Base-by-base conservation (phyloP, 2,329 filamentous ascomycete genomes). In the Aspergillus ruber region DNA sequence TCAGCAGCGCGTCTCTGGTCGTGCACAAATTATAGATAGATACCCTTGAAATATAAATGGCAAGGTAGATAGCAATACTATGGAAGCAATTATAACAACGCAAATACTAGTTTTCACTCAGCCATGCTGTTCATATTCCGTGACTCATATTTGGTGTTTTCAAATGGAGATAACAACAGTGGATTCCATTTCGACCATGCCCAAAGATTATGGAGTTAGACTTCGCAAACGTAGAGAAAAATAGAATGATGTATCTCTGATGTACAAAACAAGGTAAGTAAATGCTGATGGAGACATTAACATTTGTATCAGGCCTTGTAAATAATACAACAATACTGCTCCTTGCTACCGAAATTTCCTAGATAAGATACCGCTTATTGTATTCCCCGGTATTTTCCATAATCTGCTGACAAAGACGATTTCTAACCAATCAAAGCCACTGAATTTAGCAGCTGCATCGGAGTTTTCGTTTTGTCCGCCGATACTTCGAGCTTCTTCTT, bases 401-500 rank as follows among this genome's bases (percentile, higher is more conserved):
- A 3, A 8, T 42, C 12, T 42, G 45, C 40, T 47, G 42, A 55
- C 44, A 47, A 50, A 51, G 50, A 20, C 20, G 4, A 2, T 4
- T 3, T 5, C 3, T 38, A 18, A 43, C 55, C 53, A 57, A 57
- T 56, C 44, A 50, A 9, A 18, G 10, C 1, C n/a, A 17, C 18
- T 2, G 10, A 39, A 48, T 47, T 48, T 44, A 36, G 25, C 51
- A 53, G 48, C 50, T 51, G 50, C 45, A 43, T 51, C 51, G 57
- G 59, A 56, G 56, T 57, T 61, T 63, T 57, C 50, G 50, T 36
- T 44, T 50, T 50, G 51, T 55, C 54, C 55, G 50, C 57, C 58
- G 52, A 55, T 50, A 43, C 27, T 58, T 56, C 54, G 51, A 55
- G 50, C 46, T 48, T 52, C 53, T 58, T 59, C 56, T 52, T 53